phyloP scores from a whole-genome alignment of 2,329 filamentous ascomycete genomes.

The Pseudogymnoascus sp. region DNA sequence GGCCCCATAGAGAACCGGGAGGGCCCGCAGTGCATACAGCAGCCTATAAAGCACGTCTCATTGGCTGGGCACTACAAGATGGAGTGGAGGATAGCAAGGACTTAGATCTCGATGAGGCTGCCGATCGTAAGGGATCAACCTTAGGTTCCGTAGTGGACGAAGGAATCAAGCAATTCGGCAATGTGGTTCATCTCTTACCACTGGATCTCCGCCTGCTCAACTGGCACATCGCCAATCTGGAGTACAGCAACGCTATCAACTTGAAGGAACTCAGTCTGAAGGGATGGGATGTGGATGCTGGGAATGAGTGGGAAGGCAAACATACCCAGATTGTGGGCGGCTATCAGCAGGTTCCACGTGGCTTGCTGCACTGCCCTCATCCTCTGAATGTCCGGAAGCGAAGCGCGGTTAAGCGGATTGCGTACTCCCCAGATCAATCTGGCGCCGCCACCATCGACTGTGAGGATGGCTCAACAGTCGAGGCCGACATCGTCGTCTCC shows the following conservation, averaged over 20 bases:
- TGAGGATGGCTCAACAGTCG: constrained; percentile 64
- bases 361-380: constrained; percentile 67
- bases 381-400: constrained; percentile 70
- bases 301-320: constrained; percentile 92
- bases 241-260: constrained; percentile 92
- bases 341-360: constrained; percentile 87
- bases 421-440: constrained; percentile 44
- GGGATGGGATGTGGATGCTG: constrained; percentile 94
- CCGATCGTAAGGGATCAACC: constrained; percentile 56
- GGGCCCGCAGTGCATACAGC: constrained; percentile 63
- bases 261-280: constrained; percentile 78
- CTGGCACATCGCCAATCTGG: constrained; percentile 96
- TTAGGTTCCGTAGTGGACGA: constrained; percentile 87
- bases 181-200: constrained; percentile 70
- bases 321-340: constrained; percentile 91
- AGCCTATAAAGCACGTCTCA: constrained; percentile 64
- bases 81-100: constrained; percentile 55
- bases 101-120: constrained; percentile 61
- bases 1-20: constrained; percentile 62
- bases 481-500: constrained; percentile 85
- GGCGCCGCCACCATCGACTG: constrained; percentile 58
- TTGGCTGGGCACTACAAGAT: constrained; percentile 72
- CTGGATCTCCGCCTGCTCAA: constrained; percentile 88
- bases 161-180: constrained; percentile 79
- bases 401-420: constrained; percentile 62